phyloP scores from a whole-genome alignment of 1,284 basidiomycete genomes.

The Coniophora puteana region DNA sequence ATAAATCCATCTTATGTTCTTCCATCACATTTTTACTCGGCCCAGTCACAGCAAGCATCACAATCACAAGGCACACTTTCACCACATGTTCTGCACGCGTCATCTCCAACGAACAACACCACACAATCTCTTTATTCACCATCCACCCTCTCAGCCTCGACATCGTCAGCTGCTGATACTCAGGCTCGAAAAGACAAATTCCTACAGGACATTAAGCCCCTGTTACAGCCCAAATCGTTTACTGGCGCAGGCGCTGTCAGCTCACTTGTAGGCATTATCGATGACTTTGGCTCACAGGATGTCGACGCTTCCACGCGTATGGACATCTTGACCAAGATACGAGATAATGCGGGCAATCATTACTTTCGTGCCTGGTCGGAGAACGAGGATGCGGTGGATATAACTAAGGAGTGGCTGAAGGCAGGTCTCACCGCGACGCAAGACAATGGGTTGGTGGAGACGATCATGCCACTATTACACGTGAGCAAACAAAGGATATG shows the following conservation, averaged over 20 bases:
- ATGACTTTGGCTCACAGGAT: constrained; percentile 55
- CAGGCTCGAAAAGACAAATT: constrained; percentile 49
- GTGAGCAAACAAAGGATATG: constrained; percentile 43
- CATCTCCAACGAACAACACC: constrained; percentile 35
- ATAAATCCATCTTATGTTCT: constrained; percentile 36
- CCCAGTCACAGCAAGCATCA: constrained; percentile 35
- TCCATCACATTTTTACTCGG: constrained; percentile 36
- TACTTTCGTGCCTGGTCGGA: constrained; percentile 83
- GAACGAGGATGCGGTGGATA: constrained; percentile 64
- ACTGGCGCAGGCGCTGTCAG: constrained; percentile 67
- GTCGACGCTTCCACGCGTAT: constrained; percentile 58
- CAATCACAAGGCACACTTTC: constrained; percentile 56
- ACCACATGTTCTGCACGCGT: constrained; percentile 61
- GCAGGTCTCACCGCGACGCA: constrained; percentile 52
- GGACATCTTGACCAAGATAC: constrained; percentile 71
- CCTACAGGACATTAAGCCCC: constrained; percentile 43
- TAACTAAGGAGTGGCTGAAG: constrained; percentile 77
- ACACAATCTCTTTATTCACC: constrained; percentile 35
- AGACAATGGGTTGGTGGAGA: constrained; percentile 59
- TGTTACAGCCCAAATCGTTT: constrained; percentile 53
- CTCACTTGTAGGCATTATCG: constrained; percentile 50
- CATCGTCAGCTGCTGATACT: constrained; percentile 17
- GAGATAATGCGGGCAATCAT: constrained; percentile 78
- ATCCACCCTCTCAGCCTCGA: constrained; percentile 22
- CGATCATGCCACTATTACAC: constrained; percentile 78